These are phyloP conservation scores for Candida tallmaniae DNA, from an alignment of 805 yeast genomes.

Conservation along the genomic window DNA sequence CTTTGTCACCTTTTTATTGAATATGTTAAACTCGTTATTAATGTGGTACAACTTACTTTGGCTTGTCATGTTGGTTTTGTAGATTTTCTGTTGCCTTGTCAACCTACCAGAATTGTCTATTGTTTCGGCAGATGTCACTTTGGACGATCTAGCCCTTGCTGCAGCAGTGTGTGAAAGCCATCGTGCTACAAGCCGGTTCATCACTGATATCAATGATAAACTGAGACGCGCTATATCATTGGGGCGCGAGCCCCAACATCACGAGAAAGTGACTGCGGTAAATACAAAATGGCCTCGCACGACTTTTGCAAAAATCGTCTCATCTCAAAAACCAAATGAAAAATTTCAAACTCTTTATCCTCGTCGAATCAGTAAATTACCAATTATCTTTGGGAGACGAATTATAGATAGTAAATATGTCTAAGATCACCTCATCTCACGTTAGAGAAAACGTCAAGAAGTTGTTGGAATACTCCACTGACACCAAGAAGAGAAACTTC, in stretches of 20 bases:
- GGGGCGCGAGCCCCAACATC: neutral
- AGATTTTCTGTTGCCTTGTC: conserved; percentile 23
- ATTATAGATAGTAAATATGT: conserved; percentile 45
- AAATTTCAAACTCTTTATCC: conserved; percentile 27
- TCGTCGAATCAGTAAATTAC: conserved; percentile 49
- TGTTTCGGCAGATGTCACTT: neutral
- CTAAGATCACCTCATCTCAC: conserved; percentile 86
- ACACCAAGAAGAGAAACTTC: conserved; percentile 99
- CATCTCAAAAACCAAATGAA: conserved; percentile 2
- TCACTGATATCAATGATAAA: too few relatives aligned
- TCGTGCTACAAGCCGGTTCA: too few relatives aligned
- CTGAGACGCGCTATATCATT: too few relatives aligned
- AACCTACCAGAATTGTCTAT: neutral
- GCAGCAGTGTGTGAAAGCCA: neutral
- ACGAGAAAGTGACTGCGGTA: too few relatives aligned
- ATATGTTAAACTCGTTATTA: conserved; percentile 23
- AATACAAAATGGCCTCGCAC: too few relatives aligned
- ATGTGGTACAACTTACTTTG: conserved; percentile 24
- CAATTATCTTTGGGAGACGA: conserved; percentile 72
- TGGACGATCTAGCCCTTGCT: neutral
- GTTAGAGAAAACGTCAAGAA: conserved; percentile 96
- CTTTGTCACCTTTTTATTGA: conserved; percentile 21
- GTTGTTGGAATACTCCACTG: conserved; percentile 83
- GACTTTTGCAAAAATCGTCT: neutral
- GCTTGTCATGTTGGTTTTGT: conserved; percentile 17